phyloP scores from a whole-genome alignment of 768 basidiomycete species.

The Suillus decipiens region DNA sequence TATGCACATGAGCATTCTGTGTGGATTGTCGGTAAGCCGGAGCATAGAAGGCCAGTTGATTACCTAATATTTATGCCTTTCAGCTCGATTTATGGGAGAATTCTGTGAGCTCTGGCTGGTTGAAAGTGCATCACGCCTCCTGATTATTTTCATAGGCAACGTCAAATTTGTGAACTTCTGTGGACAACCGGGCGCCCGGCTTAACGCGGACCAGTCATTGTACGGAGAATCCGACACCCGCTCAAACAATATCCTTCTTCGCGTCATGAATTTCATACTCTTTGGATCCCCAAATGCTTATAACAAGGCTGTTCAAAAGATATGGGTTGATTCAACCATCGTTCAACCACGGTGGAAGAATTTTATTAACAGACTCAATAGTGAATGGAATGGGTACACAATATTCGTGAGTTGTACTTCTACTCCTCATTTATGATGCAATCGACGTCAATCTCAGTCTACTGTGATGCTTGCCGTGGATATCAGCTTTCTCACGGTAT shows the following conservation, averaged over 20 bases:
- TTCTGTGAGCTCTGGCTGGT: neutral
- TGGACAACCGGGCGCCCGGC: conserved; percentile 28
- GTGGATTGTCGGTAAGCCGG: conserved; percentile 1
- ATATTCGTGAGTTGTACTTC: conserved; percentile 41
- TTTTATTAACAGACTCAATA: conserved; percentile 43
- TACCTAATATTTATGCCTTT: neutral
- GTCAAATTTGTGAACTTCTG: conserved; percentile 31
- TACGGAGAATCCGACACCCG: neutral
- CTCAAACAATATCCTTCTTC: neutral
- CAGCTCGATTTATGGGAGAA: conserved; percentile 5
- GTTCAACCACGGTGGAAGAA: conserved; percentile 39
- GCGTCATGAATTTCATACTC: conserved; percentile 37
- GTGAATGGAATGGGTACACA: conserved; percentile 51
- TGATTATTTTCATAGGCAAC: conserved; percentile 19
- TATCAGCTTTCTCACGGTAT: conserved; percentile 13
- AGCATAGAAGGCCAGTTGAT: neutral
- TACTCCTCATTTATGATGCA: neutral
- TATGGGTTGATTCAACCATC: conserved; percentile 47
- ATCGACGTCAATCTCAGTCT: conserved; percentile 4
- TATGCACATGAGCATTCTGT: neutral
- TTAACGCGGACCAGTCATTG: conserved; percentile 30
- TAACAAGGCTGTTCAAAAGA: conserved; percentile 39
- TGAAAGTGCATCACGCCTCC: neutral
- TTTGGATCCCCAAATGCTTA: conserved; percentile 50
- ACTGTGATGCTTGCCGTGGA: conserved; percentile 18